Base-by-base conservation (phyloP, 352 stramenopile genomes). In the Globisporangium splendens region DNA sequence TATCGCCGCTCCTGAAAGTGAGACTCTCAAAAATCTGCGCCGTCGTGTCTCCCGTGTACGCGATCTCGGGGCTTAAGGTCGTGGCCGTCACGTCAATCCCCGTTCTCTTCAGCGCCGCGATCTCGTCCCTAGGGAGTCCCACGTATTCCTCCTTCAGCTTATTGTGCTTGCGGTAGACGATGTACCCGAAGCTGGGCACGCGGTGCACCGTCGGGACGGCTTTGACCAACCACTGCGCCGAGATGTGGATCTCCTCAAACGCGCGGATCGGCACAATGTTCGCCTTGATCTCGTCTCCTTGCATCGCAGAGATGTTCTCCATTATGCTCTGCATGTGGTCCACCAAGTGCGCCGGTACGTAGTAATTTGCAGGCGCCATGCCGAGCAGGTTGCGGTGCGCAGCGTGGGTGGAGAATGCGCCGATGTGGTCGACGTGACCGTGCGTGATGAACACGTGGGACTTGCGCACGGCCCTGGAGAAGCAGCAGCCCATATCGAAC, bases 391-490 rank as follows among this genome's bases (percentile, higher is more conserved):
- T 61, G 35, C 85, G 74, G 28, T 77, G 81, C 14, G 73, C 79
- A 15, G 83, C 85, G 64, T 95, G 85, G 0, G 64, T 56, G 39
- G 79, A 71, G 35, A 95, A 63, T 0, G 76, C 77, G 6, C 72
- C 63, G 54, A 96, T 83, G 71, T 96, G 87, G 65, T 96, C 87
- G 13, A 83, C 60, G 70, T 96, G 87, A 47, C 87, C 87, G 51
- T 96, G 87, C 21, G 87, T 92, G 65, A 96, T 88, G 68, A 96
- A 95, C 18, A 96, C 75, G 55, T 93, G 69, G 17, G 73, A 72
- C 63, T 91, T 92, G 61, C 48, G 79, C 21, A 66, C 70, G 24
- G 77, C 70, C 14, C 69, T 69, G 12, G 64, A 66, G 24, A 78
- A 65, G 49, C 79, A 70, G 53, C 74, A 78, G 46, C 85, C 85